Evolutionary conservation across 2,329 filamentous ascomycete genomes (phyloP), one percentile per base, ranked within the genome.

Genomic region (Mycocentrospora acerina): DNA sequence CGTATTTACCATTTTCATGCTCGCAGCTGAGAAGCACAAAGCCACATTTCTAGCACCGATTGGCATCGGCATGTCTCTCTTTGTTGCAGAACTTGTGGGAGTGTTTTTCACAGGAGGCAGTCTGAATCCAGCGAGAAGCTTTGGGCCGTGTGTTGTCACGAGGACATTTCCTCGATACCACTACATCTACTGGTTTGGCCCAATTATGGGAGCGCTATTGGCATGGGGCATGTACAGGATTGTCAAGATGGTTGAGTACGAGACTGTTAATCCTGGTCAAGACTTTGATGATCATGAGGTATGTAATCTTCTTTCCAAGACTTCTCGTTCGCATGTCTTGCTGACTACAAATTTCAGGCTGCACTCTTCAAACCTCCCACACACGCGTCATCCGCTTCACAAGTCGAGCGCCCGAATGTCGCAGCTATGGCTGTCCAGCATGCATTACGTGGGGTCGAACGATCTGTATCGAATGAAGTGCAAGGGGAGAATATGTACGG

Each of bases 1-100:
- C 29, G 60, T 69, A 38, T 69, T 70, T 35, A 68, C 65, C 2
- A 68, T 70, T 32, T 67, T 69, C 52, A 84, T 88, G 78, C 73
- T 88, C 29, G 84, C 83, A 0, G 79, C 81, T 4, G 83, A 88
- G 60, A 88, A 89, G 68, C 84, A 88, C 62, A 81, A 82, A 29
- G 80, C 80, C 2, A 89, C 85, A 0, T 87, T 77, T 57, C 68
- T 88, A 1, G 85, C 85, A 0, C 85, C 86, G 0, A 69, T 89
- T 3, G 84, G 82, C 10, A 87, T 90, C 51, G 86, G 86, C 1
- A 66, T 88, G 2, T 73, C 84, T 0, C 74, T 89, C 36, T 88
- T 89, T 62, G 76, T 88, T 29, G 70, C 71, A 0, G 73, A 80
- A 40, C 46, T 81, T 33, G 66, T 71, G 4, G 76, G 66, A 12